These are phyloP conservation scores for Ceratocystiopsis sp. DNA, from an alignment of 2,329 filamentous ascomycete species.

Conservation along the genomic window DNA sequence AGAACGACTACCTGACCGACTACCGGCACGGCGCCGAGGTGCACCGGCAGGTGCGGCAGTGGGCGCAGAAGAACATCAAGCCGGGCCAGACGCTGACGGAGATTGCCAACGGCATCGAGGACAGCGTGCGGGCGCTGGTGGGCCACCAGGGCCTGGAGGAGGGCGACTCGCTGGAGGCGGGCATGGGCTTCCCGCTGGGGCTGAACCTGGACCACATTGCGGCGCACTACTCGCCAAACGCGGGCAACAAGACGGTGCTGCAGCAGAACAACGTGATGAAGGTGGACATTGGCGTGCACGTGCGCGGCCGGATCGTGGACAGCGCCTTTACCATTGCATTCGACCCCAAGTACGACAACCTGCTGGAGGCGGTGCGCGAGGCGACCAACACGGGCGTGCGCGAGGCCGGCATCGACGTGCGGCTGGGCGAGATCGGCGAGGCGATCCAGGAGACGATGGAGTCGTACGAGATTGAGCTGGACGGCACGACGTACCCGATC, in stretches of 20 bases:
- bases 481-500: conserved; percentile 60
- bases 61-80: conserved; percentile 63
- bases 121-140: conserved; percentile 56
- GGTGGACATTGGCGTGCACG: conserved; percentile 67
- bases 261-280: conserved; percentile 63
- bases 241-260: conserved; percentile 62
- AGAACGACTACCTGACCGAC: conserved; percentile 59
- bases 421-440: conserved; percentile 70
- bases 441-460: conserved; percentile 86
- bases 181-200: conserved; percentile 72
- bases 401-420: conserved; percentile 83
- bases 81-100: conserved; percentile 62
- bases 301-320: conserved; percentile 67
- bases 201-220: conserved; percentile 69
- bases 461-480: conserved; percentile 75
- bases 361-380: conserved; percentile 55
- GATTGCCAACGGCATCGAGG: conserved; percentile 68
- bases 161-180: conserved; percentile 57
- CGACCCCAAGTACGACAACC: conserved; percentile 56
- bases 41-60: conserved; percentile 66
- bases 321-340: conserved; percentile 67
- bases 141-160: conserved; percentile 61
- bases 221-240: conserved; percentile 71
- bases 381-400: conserved; percentile 75
- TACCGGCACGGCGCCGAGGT: conserved; percentile 66